A percentile compares a stretch with the other conserved stretches of the same genome.
Conservation (phyloP, 2,329 filamentous ascomycete species). For the Beauveria rudraprayagi region DNA sequence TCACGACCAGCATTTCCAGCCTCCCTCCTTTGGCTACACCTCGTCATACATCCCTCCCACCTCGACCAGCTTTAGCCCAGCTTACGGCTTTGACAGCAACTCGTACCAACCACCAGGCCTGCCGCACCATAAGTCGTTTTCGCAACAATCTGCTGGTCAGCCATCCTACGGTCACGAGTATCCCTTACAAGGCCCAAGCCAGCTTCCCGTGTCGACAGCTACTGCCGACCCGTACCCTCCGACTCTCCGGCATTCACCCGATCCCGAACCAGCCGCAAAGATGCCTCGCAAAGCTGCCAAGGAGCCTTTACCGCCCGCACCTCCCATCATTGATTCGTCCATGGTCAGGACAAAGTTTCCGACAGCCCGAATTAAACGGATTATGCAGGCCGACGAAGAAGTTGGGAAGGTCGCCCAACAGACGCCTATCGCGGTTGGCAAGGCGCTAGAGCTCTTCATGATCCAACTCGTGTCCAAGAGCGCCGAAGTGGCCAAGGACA, state of each 20-base stretch:
- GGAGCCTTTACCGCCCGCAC: slow-evolving; percentile 24
- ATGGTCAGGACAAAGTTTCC: slow-evolving; percentile 93
- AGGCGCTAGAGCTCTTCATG: slow-evolving; percentile 97
- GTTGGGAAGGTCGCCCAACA: slow-evolving; percentile 98
- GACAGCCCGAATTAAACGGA: slow-evolving; percentile 93
- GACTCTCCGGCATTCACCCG: not conserved
- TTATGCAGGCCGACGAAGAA: slow-evolving; percentile 99
- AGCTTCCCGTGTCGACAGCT: not conserved
- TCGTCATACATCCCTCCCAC: slow-evolving; percentile 2
- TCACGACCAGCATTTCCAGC: slow-evolving; percentile 23
- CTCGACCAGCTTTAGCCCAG: slow-evolving; percentile 3
- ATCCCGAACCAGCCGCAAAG: slow-evolving; percentile 12
- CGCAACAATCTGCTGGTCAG: not conserved
- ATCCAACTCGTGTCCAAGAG: slow-evolving; percentile 85
- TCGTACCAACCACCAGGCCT: slow-evolving; percentile 13
- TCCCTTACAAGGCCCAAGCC: slow-evolving; percentile 2
- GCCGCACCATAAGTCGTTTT: slow-evolving; percentile 9
- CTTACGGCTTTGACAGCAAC: not conserved
- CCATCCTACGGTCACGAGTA: not conserved
- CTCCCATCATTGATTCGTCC: slow-evolving; percentile 48
- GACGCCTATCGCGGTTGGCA: slow-evolving; percentile 89
- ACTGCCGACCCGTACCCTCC: slow-evolving; percentile 4
- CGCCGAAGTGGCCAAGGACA: slow-evolving; percentile 72
- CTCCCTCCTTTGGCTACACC: slow-evolving; percentile 9
- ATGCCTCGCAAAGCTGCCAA: slow-evolving; percentile 28